A percentile compares a stretch with the other conserved stretches of the same genome.
phyloP scores from a whole-genome alignment of 768 basidiomycete species.

The Hydnomerulius pinastri region DNA sequence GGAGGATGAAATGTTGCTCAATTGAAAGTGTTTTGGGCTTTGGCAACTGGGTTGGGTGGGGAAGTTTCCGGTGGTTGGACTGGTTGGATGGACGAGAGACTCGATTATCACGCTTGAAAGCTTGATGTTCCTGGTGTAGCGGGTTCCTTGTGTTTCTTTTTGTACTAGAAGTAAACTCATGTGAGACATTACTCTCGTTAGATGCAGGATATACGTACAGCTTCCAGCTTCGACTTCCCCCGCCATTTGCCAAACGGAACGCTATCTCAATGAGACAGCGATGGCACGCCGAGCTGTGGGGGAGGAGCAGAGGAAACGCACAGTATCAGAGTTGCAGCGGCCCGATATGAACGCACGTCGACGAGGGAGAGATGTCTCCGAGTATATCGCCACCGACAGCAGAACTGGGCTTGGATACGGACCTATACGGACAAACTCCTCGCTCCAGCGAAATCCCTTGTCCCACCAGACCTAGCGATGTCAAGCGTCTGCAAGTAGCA shows the following conservation, averaged over 20 bases:
- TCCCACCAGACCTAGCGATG: constrained; percentile 20
- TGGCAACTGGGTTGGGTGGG: constrained; percentile 1
- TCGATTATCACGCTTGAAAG: constrained; percentile 59
- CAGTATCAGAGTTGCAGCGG: constrained; percentile 24
- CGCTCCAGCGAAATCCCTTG: constrained; percentile 3
- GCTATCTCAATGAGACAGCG: constrained; percentile 29
- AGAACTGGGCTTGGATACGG: constrained; percentile 2
- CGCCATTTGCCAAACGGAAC: constrained; percentile 63
- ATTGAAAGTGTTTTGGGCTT: constrained; percentile 25
- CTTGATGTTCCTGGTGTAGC: constrained; percentile 37
- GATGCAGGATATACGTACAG: constrained; percentile 15
- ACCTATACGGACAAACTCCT: constrained; percentile 4
- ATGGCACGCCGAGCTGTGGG: constrained; percentile 25
- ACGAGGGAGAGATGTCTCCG: constrained; percentile 12
- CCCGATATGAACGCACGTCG: constrained; percentile 25
- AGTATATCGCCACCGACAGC: constrained; percentile 7
- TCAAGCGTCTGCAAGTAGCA: constrained; percentile 15
- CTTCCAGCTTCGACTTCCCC: constrained; percentile 72
- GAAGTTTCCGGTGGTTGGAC: constrained; percentile 39
- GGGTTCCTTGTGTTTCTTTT: constrained; percentile 45
- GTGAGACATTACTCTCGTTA: constrained; percentile 20
- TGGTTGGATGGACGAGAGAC: constrained; percentile 58
- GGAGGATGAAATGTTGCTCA: constrained; percentile 32
- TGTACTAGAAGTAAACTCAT: constrained; percentile 47
- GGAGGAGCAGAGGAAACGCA: constrained; percentile 33